These are phyloP conservation scores for Exophiala mesophila DNA, from an alignment of 2,329 filamentous ascomycete species.

Conservation along the genomic window DNA sequence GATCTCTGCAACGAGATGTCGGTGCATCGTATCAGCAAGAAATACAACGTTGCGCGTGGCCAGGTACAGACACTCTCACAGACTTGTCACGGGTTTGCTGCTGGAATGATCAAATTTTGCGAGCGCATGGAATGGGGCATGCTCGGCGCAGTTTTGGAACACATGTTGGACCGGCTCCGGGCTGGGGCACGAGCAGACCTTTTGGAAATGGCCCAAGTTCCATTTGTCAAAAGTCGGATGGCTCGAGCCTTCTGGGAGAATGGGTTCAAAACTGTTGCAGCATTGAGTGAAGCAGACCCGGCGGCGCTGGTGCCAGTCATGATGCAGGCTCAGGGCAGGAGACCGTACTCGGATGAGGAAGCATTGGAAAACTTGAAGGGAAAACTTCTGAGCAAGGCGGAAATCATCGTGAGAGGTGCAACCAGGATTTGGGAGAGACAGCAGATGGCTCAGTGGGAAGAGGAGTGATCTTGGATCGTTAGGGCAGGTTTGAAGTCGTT, in stretches of 20 bases:
- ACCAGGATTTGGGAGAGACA: constrained; percentile 58
- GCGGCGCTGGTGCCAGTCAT: constrained; percentile 66
- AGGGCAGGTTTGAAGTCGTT: no score
- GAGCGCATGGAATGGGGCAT: constrained; percentile 61
- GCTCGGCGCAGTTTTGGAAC: constrained; percentile 66
- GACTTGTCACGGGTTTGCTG: constrained; percentile 72
- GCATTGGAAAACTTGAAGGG: constrained; percentile 58
- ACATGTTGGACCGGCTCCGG: constrained; percentile 68
- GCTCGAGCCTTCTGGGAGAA: constrained; percentile 72
- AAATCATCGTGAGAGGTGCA: constrained; percentile 63
- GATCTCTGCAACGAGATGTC: constrained; percentile 74
- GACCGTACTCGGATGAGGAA: constrained; percentile 48
- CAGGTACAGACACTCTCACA: constrained; percentile 68
- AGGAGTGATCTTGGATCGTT: no score
- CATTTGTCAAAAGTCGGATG: constrained; percentile 72
- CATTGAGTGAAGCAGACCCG: constrained; percentile 64
- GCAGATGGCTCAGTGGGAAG: constrained; percentile 34
- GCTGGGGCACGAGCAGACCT: constrained; percentile 68
- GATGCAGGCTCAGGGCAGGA: constrained; percentile 51
- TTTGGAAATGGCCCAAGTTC: constrained; percentile 64
- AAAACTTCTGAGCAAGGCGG: constrained; percentile 63
- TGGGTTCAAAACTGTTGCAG: constrained; percentile 63
- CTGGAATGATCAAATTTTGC: constrained; percentile 75
- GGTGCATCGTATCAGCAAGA: constrained; percentile 62
- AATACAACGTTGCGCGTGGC: constrained; percentile 66